Conservation (phyloP, 192 early-diverging fungal species). For the Umbelopsis sp. region DNA sequence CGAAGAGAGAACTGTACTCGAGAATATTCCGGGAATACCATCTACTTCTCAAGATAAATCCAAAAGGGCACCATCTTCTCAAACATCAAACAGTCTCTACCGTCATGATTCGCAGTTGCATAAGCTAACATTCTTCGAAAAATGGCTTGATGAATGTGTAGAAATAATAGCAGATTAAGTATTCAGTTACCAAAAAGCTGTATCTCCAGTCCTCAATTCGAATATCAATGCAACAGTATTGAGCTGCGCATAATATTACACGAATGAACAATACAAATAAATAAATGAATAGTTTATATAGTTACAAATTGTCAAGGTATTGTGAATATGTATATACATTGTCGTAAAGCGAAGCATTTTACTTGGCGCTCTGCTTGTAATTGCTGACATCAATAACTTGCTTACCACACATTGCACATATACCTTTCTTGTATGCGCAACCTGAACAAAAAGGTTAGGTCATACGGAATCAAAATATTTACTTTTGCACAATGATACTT, state of each 20-base stretch:
- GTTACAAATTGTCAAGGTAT: background rate
- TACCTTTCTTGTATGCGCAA: slow-evolving; percentile 65
- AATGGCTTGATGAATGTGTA: slow-evolving; percentile 4
- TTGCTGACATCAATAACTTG: slow-evolving; percentile 56
- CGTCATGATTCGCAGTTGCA: background rate
- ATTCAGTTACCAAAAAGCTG: background rate
- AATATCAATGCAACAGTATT: background rate
- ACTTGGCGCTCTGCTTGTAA: slow-evolving; percentile 65
- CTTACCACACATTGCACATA: slow-evolving; percentile 65
- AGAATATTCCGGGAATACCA: too few relatives aligned
- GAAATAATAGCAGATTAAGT: background rate
- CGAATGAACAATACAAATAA: too few relatives aligned
- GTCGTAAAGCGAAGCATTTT: background rate
- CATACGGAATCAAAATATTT: background rate
- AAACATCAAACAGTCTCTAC: background rate
- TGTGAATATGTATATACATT: background rate
- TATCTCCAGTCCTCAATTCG: too few relatives aligned
- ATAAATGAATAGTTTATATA: slow-evolving; percentile 1
- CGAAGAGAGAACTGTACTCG: background rate
- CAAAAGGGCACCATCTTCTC: too few relatives aligned
- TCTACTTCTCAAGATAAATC: too few relatives aligned
- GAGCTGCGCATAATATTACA: too few relatives aligned
- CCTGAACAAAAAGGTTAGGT: slow-evolving; percentile 28
- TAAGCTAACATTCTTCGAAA: background rate
- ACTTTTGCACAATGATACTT: slow-evolving; percentile 15